phyloP scores from a whole-genome alignment of 179 eudicot species.

The Drosera spatulata region DNA sequence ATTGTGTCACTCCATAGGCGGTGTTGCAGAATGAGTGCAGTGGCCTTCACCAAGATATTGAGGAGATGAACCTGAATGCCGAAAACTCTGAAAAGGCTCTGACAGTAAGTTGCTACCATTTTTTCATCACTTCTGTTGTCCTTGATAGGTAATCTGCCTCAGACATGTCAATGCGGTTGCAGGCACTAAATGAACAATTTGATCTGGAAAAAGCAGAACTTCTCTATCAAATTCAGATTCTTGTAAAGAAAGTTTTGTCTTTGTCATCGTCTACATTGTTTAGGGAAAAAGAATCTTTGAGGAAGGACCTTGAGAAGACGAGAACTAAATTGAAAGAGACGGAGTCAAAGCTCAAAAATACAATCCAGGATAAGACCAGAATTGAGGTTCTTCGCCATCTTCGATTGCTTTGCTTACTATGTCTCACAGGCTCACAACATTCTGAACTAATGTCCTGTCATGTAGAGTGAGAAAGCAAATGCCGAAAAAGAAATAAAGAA shows the following conservation, averaged over 20 bases:
- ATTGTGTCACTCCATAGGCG: slow-evolving; percentile 32
- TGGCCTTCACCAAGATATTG: slow-evolving; percentile 36
- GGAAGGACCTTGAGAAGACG: slow-evolving; percentile 93
- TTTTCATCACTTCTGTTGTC: slow-evolving; percentile 6
- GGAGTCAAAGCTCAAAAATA: slow-evolving; percentile 73
- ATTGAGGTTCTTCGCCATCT: slow-evolving; percentile 52
- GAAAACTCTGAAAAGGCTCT: slow-evolving; percentile 38
- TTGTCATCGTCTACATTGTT: slow-evolving; percentile 62
- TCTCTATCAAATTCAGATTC: slow-evolving; percentile 42
- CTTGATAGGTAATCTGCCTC: slow-evolving; percentile 8
- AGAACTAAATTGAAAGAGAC: slow-evolving; percentile 70
- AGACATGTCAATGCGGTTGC: slow-evolving; percentile 15
- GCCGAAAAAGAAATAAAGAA: slow-evolving; percentile 76
- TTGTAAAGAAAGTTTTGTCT: slow-evolving; percentile 48
- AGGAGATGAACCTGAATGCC: slow-evolving; percentile 26
- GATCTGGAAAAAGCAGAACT: slow-evolving; percentile 50
- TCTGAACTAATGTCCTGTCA: slow-evolving; percentile 6
- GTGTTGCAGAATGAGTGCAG: slow-evolving; percentile 34
- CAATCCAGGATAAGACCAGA: slow-evolving; percentile 91
- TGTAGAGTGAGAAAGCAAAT: slow-evolving; percentile 84
- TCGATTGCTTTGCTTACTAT: slow-evolving; percentile 5
- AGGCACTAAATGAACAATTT: slow-evolving; percentile 54
- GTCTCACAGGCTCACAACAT: not conserved
- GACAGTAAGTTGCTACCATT: slow-evolving; percentile 29
- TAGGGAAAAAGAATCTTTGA: slow-evolving; percentile 75